Percentiles rank a stretch among this genome's conserved stretches.
Conservation (phyloP, 2,329 filamentous ascomycete species). For the Akanthomyces lecanii region DNA sequence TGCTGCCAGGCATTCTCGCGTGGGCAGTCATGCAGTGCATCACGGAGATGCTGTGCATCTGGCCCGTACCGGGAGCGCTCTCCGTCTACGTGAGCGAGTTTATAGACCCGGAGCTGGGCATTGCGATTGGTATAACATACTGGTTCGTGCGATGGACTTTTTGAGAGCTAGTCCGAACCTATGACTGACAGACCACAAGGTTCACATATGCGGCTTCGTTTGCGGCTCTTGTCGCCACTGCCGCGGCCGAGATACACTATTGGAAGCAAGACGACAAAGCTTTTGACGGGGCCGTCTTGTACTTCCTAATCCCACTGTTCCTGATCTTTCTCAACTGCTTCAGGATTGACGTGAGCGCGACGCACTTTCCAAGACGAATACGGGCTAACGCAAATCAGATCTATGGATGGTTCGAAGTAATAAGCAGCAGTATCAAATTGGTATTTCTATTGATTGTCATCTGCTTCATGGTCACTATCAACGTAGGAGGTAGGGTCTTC, state of each 20-base stretch:
- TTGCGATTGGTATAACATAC: conserved; percentile 29
- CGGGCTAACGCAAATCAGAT: conserved; percentile 18
- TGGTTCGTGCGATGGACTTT: conserved; percentile 22
- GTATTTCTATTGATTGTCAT: conserved; percentile 25
- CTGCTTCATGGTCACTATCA: conserved; percentile 23
- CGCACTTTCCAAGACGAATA: background rate
- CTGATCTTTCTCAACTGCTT: conserved; percentile 24
- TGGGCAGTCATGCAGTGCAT: conserved; percentile 31
- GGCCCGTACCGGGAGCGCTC: conserved; percentile 30
- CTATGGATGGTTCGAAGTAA: conserved; percentile 28
- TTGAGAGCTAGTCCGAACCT: too few relatives aligned
- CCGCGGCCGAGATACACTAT: conserved; percentile 25
- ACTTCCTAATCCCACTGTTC: conserved; percentile 23
- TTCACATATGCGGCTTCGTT: conserved; percentile 28
- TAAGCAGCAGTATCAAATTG: conserved; percentile 25
- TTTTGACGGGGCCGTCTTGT: conserved; percentile 22
- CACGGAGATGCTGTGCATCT: conserved; percentile 29
- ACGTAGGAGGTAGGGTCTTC: background rate
- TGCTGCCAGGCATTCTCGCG: conserved; percentile 26
- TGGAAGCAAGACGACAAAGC: conserved; percentile 21
- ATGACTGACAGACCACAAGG: conserved; percentile 21
- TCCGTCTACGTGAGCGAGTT: conserved; percentile 31
- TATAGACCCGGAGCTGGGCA: conserved; percentile 30
- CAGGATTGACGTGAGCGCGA: conserved; percentile 23
- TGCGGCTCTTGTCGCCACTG: conserved; percentile 24